phyloP scores from a whole-genome alignment of 768 basidiomycete genomes.

The Leucocoprinus sp. region DNA sequence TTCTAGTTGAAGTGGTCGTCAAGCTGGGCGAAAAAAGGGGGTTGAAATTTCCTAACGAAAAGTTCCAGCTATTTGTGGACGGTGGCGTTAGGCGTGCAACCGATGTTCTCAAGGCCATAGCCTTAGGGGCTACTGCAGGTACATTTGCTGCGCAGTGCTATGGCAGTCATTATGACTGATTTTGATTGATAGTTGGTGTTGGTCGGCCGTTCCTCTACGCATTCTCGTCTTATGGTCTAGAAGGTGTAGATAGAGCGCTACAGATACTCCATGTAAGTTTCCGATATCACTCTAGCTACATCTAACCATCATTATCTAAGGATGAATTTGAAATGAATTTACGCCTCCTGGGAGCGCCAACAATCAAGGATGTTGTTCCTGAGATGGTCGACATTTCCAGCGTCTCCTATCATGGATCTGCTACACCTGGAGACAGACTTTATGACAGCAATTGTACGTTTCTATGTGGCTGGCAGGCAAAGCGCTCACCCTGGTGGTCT shows the following conservation, averaged over 20 bases:
- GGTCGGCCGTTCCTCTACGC: constrained; percentile 87
- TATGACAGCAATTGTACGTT: constrained; percentile 77
- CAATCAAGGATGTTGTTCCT: constrained; percentile 69
- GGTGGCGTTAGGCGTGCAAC: constrained; percentile 92
- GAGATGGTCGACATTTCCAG: constrained; percentile 86
- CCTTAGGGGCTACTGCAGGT: constrained; percentile 86
- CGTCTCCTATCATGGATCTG: constrained; percentile 53
- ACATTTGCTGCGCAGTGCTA: constrained; percentile 7
- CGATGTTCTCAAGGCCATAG: constrained; percentile 83
- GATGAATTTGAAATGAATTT: constrained; percentile 99
- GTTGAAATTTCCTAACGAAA: constrained; percentile 65
- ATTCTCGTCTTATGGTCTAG: constrained; percentile 81
- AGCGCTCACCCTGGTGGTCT: background rate
- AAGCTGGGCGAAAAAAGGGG: constrained; percentile 62
- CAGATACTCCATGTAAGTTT: constrained; percentile 62
- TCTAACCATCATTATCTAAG: constrained; percentile 29
- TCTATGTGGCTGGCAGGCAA: constrained; percentile 26
- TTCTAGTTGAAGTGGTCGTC: constrained; percentile 78
- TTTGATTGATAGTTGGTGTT: constrained; percentile 48
- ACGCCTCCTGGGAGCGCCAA: constrained; percentile 81
- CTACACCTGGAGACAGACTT: constrained; percentile 66
- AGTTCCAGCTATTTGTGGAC: constrained; percentile 83
- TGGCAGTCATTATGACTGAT: background rate
- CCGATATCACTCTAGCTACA: background rate
- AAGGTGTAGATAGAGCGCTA: constrained; percentile 78